A percentile compares a stretch with the other conserved stretches of the same genome.
phyloP scores from a whole-genome alignment of 306 rosid genomes.

The Oxytropis ochrocephala region DNA sequence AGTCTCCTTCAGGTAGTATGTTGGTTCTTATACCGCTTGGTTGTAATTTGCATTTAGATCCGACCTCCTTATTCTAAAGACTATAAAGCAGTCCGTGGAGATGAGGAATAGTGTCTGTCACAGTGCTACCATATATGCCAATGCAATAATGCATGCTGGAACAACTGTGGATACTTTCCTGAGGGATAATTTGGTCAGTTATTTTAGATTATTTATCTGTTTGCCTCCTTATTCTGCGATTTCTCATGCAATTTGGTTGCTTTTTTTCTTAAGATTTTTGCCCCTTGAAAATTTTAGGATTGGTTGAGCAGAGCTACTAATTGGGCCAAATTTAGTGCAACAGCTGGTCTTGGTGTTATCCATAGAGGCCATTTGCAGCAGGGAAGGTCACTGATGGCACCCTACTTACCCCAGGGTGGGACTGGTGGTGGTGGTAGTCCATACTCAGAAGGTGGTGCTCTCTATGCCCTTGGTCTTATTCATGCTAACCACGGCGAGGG shows the following conservation, averaged over 20 bases:
- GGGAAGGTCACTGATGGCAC: constrained; percentile 96
- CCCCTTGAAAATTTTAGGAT: constrained; percentile 46
- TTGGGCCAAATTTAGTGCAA: constrained; percentile 98
- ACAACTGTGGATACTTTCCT: constrained; percentile 93
- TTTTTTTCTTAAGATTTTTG: neutral
- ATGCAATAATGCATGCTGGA: constrained; percentile 99
- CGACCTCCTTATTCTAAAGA: constrained; percentile 92
- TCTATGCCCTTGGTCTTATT: constrained; percentile 93
- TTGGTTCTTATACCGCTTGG: constrained; percentile 21
- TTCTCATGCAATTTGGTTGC: constrained; percentile 1
- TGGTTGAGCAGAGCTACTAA: constrained; percentile 99
- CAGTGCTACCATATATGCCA: constrained; percentile 94
- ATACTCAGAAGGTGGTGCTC: constrained; percentile 95
- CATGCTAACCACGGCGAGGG: constrained; percentile 99
- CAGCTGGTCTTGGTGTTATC: constrained; percentile 96
- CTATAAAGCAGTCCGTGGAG: constrained; percentile 96
- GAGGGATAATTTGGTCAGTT: constrained; percentile 85
- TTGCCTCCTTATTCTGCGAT: neutral
- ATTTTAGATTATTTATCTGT: neutral
- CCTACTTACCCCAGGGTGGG: constrained; percentile 93
- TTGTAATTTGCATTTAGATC: constrained; percentile 49
- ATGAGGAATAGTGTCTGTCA: constrained; percentile 98
- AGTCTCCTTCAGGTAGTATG: neutral
- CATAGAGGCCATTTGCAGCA: constrained; percentile 97
- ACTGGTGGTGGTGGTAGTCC: constrained; percentile 95